A percentile compares a stretch with the other conserved stretches of the same genome.
Evolutionary conservation across 495 filamentous ascomycete genomes (phyloP).

Genomic region (Arthonia radiata): DNA sequence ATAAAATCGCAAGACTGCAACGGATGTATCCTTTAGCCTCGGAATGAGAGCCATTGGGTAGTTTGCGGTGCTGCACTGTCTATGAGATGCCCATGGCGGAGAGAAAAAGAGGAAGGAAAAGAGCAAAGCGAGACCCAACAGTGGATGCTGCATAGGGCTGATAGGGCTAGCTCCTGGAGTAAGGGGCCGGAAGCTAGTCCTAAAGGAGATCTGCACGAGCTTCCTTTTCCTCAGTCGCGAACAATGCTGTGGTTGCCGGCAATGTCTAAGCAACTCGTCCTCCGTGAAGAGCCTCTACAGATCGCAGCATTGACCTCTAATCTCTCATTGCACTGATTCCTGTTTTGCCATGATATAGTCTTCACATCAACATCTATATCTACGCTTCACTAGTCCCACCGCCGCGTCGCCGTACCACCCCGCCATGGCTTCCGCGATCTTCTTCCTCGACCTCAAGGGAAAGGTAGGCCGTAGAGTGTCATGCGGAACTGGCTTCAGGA

Average conservation of each 20-base stretch:
- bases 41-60: slow-evolving; percentile 15
- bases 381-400: neutral
- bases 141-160: slow-evolving; percentile 4
- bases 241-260: neutral
- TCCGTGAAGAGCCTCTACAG: slow-evolving; percentile 2
- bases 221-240: neutral
- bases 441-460: slow-evolving; percentile 99
- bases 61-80: slow-evolving; percentile 69
- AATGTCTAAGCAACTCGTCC: neutral
- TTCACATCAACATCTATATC: neutral
- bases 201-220: neutral
- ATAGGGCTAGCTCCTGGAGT: neutral
- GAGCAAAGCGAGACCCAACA: slow-evolving; percentile 14
- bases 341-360: neutral
- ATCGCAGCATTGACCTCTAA: neutral
- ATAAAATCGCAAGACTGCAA: slow-evolving; percentile 64
- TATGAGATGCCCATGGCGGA: slow-evolving; percentile 44
- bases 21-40: slow-evolving; percentile 6
- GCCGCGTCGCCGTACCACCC: slow-evolving; percentile 5
- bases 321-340: slow-evolving; percentile 1
- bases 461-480: slow-evolving; percentile 34
- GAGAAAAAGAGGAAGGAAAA: slow-evolving; percentile 20
- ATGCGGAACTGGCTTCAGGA: slow-evolving; percentile 1
- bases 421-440: slow-evolving; percentile 88
- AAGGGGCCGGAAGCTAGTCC: neutral